These are phyloP conservation scores for Herpetomonas samuelpessoai DNA, from an alignment of 208 protist species.

Conservation along the genomic window DNA sequence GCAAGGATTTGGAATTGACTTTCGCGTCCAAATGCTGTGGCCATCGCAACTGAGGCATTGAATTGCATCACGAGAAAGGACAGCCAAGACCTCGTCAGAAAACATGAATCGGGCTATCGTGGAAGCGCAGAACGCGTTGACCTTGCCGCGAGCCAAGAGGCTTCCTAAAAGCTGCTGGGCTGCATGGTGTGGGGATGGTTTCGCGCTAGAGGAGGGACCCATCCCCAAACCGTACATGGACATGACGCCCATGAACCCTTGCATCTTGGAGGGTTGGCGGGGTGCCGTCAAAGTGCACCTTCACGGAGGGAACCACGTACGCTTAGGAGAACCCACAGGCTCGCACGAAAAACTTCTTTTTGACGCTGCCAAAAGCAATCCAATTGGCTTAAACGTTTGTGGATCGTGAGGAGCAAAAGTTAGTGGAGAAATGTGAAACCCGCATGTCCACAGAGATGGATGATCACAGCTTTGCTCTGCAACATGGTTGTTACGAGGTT, in stretches of 20 bases:
- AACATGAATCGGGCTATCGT: constrained; percentile 58
- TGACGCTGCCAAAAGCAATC: background rate
- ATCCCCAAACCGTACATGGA: constrained; percentile 47
- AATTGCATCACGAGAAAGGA: constrained; percentile 60
- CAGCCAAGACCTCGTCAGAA: constrained; percentile 52
- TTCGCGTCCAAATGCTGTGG: constrained; percentile 26
- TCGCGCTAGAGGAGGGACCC: constrained; percentile 15
- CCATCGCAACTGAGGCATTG: constrained; percentile 61
- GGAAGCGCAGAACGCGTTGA: constrained; percentile 48
- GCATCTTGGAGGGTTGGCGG: constrained; percentile 34
- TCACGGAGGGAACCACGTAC: too few species aligned
- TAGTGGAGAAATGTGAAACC: too few species aligned
- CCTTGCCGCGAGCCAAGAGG: constrained; percentile 24
- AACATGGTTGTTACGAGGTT: too few species aligned
- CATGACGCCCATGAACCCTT: constrained; percentile 58
- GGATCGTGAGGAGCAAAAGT: constrained; percentile 13
- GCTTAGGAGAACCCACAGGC: too few species aligned
- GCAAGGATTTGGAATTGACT: constrained; percentile 22
- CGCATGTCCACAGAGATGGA: too few species aligned
- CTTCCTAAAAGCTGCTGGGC: constrained; percentile 50
- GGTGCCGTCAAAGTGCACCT: background rate
- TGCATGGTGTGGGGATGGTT: constrained; percentile 31
- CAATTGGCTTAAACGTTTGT: constrained; percentile 1
- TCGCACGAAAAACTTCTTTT: constrained; percentile 10
- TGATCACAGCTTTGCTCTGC: too few species aligned